Evolutionary conservation across 2,329 filamentous ascomycete species (phyloP), one percentile per base, ranked within the genome.

Genomic region (Calonectria hongkongensis): DNA sequence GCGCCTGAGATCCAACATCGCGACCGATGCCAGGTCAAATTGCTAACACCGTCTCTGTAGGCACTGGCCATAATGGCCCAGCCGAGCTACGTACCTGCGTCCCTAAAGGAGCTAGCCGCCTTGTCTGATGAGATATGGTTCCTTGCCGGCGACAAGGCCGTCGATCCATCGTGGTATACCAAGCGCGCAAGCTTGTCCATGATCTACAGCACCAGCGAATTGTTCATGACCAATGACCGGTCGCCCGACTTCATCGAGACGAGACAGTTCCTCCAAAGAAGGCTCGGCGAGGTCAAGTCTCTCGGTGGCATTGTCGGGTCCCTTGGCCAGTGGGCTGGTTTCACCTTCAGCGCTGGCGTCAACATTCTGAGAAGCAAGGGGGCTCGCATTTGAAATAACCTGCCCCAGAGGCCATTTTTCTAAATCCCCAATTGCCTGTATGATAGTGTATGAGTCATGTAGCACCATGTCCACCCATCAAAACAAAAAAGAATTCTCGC

Each of bases 91-190:
- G 89, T 97, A 41, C 91, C 95, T 0, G 86, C 91, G 10, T 96
- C 95, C 0, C 82, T 98, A 3, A 89, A 89, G 54, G 97, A 98
- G 85, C 90, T 99, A 4, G 92, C 94, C 50, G 88, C 90, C 63
- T 91, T 99, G 5, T 90, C 94, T n/a, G 96, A 98, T 83, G 97
- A 99, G 83, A 97, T 99, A 65, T 94, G 94, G 89, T 95, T 94
- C 80, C 90, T 98, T 4, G 91, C 96, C 0, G 95, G 95, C 64
- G 97, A 98, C 83, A 88, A 86, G 27, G 90, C 92, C 27, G 94
- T 98, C 73, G 96, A 98, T 83, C 90, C 91, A 4, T 93, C 92
- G 5, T 99, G 97, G 97, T 99, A 99, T 80, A 87, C 89, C 70
- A 91, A 91, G 81, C 89, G 90, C 62, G 89, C 86, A 4, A 88